Evolutionary conservation across 345 rosid genomes (phyloP).

Genomic region (Turnera subulata): DNA sequence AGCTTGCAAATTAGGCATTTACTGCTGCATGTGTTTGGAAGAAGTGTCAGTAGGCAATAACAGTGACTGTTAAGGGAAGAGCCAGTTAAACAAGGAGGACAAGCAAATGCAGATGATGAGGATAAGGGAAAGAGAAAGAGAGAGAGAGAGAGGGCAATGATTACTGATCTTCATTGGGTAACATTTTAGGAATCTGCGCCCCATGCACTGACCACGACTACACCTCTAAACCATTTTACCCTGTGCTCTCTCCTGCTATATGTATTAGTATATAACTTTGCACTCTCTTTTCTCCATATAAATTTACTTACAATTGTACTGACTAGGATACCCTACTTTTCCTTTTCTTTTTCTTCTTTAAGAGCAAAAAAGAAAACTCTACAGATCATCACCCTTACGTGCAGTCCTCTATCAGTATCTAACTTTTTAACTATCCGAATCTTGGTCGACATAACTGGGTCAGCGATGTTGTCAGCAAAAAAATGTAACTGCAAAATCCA

Average conservation of each 20-base stretch:
- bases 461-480: not conserved
- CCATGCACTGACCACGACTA: slow-evolving; percentile 15
- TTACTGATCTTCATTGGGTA: slow-evolving; percentile 3
- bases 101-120: slow-evolving; percentile 7
- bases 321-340: not conserved
- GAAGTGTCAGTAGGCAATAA: too few species aligned
- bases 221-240: slow-evolving; percentile 8
- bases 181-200: slow-evolving; percentile 5
- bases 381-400: not conserved
- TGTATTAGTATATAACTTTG: too few species aligned
- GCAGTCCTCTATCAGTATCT: not conserved
- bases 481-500: not conserved
- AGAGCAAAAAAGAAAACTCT: too few species aligned
- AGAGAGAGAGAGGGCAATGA: too few species aligned
- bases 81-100: too few species aligned
- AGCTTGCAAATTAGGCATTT: too few species aligned
- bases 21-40: too few species aligned
- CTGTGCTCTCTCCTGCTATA: too few species aligned
- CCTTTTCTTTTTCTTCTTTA: too few species aligned
- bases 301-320: not conserved
- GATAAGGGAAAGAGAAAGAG: slow-evolving; percentile 7
- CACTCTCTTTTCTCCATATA: not conserved
- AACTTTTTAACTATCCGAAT: slow-evolving; percentile 6
- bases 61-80: too few species aligned
- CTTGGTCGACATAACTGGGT: slow-evolving; percentile 5